These are phyloP conservation scores for Rhizopogon vinicolor DNA, from an alignment of 768 basidiomycete genomes.

Conservation along the genomic window DNA sequence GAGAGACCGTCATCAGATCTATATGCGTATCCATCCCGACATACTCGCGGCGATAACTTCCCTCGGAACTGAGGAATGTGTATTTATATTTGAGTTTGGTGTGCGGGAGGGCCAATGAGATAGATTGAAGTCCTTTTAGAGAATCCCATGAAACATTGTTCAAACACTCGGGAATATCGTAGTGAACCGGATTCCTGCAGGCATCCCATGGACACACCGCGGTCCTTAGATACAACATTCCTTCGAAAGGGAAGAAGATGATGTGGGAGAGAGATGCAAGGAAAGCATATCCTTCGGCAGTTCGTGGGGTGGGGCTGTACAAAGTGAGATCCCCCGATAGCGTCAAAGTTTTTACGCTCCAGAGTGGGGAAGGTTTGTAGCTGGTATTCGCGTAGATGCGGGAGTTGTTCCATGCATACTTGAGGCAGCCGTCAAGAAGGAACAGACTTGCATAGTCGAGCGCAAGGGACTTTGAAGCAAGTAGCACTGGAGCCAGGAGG, in stretches of 20 bases:
- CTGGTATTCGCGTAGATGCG: background rate
- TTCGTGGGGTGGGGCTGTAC: constrained; percentile 26
- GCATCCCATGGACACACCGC: no score
- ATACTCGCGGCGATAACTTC: no score
- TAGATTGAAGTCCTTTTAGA: no score
- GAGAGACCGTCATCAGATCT: no score
- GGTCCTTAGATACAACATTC: no score
- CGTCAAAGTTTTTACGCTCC: constrained; percentile 14
- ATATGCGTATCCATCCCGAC: no score
- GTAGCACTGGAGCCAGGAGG: constrained; percentile 2
- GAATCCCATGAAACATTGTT: no score
- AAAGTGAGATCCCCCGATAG: constrained; percentile 21
- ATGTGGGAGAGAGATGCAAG: constrained; percentile 33
- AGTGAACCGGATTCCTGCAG: no score
- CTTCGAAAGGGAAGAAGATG: constrained; percentile 15
- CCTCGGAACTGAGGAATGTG: no score
- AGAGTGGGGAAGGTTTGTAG: constrained; percentile 20
- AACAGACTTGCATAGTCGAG: constrained; percentile 25
- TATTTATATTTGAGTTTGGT: no score
- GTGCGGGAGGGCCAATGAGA: no score
- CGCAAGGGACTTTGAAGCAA: constrained; percentile 19
- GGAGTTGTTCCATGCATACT: background rate
- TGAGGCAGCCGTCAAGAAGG: constrained; percentile 31
- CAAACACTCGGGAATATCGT: no score
- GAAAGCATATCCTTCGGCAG: constrained; percentile 22